Conservation (phyloP, 805 yeast species). For the Metschnikowia reukaufii region DNA sequence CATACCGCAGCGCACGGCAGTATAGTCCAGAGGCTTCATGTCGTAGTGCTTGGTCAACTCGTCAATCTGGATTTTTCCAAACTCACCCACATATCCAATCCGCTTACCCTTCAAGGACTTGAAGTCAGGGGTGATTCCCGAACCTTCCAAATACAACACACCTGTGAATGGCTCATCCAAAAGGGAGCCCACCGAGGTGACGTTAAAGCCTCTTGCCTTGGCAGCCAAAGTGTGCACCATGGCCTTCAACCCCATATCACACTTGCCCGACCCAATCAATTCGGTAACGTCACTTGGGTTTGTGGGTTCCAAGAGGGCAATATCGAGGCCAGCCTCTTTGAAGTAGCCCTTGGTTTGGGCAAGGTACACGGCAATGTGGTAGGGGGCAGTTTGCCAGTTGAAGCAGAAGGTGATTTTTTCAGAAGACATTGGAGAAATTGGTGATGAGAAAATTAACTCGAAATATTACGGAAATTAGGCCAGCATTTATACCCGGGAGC, state of each 20-base stretch:
- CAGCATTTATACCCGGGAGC: no score
- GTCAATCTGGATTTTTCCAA: constrained; percentile 58
- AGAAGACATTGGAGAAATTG: constrained; percentile 19
- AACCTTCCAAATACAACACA: constrained; percentile 50
- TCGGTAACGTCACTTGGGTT: constrained; percentile 61
- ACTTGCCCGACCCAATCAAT: constrained; percentile 54
- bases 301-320: constrained; percentile 55
- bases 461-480: background rate
- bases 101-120: constrained; percentile 51
- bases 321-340: constrained; percentile 49
- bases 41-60: constrained; percentile 57
- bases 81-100: constrained; percentile 60
- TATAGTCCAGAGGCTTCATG: constrained; percentile 55
- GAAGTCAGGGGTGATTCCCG: constrained; percentile 52
- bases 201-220: constrained; percentile 57
- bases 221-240: constrained; percentile 63
- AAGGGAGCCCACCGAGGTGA: constrained; percentile 54
- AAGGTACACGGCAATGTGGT: constrained; percentile 52
- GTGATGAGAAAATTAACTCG: no score
- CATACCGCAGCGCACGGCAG: constrained; percentile 61
- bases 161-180: constrained; percentile 60
- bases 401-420: constrained; percentile 49
- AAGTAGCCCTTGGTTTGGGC: constrained; percentile 53
- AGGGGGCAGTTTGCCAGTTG: constrained; percentile 59
- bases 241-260: constrained; percentile 60